A percentile compares a stretch with the other conserved stretches of the same genome.
Evolutionary conservation across 177 flowering plant genomes (phyloP).

Genomic region (Telopea speciosissima): DNA sequence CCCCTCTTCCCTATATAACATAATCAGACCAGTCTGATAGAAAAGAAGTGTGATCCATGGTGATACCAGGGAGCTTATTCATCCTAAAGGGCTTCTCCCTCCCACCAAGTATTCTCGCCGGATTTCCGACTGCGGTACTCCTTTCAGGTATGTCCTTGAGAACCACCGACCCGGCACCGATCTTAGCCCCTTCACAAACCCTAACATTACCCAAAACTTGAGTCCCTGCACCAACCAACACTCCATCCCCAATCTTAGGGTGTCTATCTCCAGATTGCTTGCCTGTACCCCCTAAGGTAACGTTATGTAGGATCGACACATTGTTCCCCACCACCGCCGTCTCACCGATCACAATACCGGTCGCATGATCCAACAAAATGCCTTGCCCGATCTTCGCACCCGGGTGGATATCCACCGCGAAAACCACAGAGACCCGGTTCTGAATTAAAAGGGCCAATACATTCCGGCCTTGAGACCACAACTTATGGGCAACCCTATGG

Average conservation of each 20-base stretch:
- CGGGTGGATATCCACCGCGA: slow-evolving; percentile 86
- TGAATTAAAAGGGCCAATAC: slow-evolving; percentile 62
- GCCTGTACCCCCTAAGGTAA: slow-evolving; percentile 89
- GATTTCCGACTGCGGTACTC: slow-evolving; percentile 91
- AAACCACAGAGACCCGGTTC: slow-evolving; percentile 72
- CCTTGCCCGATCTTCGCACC: slow-evolving; percentile 80
- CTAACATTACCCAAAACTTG: slow-evolving; percentile 72
- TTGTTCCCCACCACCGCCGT: slow-evolving; percentile 77
- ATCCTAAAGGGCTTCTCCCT: slow-evolving; percentile 55
- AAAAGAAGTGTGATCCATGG: slow-evolving; percentile 85
- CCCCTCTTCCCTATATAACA: slow-evolving; percentile 38
- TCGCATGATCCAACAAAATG: slow-evolving; percentile 79
- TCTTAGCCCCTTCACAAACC: slow-evolving; percentile 86
- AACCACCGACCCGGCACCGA: slow-evolving; percentile 92
- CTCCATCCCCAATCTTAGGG: slow-evolving; percentile 90
- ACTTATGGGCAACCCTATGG: slow-evolving; percentile 60
- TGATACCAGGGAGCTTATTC: slow-evolving; percentile 57
- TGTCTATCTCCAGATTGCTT: slow-evolving; percentile 74
- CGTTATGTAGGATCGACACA: slow-evolving; percentile 78
- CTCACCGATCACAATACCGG: slow-evolving; percentile 85
- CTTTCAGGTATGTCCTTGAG: slow-evolving; percentile 67
- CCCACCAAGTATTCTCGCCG: slow-evolving; percentile 78
- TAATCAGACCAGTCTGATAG: slow-evolving; percentile 52
- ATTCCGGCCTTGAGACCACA: slow-evolving; percentile 63
- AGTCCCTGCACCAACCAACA: slow-evolving; percentile 84